Evolutionary conservation across 1,139 yeast genomes (phyloP), one percentile per base, ranked within the genome.

Genomic region (Yamadazyma membranifaciens): DNA sequence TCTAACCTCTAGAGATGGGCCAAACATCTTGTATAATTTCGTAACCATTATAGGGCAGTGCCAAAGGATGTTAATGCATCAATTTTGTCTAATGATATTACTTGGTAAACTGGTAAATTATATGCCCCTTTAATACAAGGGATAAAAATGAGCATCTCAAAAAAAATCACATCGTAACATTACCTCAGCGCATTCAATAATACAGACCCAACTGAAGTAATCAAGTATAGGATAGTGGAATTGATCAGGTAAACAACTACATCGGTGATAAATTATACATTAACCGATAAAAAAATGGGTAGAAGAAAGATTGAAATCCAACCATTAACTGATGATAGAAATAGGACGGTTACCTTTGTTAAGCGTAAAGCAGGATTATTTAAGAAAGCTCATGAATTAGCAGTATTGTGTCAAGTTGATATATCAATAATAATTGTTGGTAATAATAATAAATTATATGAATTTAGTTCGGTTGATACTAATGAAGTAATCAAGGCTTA

Each of bases 271-370:
- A 11, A 30, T 16, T 6, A 11, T 6, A 4, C 6, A 4, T 11
- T 16, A 30, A 10, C 22, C 11, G 33, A 29, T 4, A 11, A 26
- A 26, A 26, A 33, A 13, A 92, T 92, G 98, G 98, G 98, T 39
- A 83, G 98, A 73, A 84, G 98, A 68, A 92, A 92, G 64, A 92
- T 92, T 50, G 95, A 87, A 51, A 92, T 92, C 54, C 83, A 87
- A 62, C 98, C 98, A 36, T 81, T 92, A 46, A 73, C 82, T 6
- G 96, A 92, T 52, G 98, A 91, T 61, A 74, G 98, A 45, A 91
- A 89, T 62, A 67, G 89, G 48, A 81, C 94, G 6, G 91, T 84
- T 26, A 92, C 98, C 0, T 92, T 92, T 62, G 88, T 88, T 49
- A 92, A 92, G 62, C 77, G 98, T 42, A 92, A 91, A 62, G 95